A percentile compares a stretch with the other conserved stretches of the same genome.
phyloP scores from a whole-genome alignment of 2,329 filamentous ascomycete genomes.

The Fusarium protoensiforme region DNA sequence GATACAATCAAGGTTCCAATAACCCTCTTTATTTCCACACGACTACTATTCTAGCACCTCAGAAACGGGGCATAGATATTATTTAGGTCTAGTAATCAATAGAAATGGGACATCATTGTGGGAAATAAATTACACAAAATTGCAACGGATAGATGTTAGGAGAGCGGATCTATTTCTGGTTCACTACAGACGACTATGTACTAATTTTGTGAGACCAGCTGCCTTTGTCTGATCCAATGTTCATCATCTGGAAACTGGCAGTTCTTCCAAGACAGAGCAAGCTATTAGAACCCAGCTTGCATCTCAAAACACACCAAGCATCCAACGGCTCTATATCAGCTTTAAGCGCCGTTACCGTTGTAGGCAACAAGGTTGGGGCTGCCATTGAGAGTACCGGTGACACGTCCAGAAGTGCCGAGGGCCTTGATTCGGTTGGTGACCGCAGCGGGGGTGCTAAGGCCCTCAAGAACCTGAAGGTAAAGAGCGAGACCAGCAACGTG shows the following conservation, averaged over 20 bases:
- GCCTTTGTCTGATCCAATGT: neutral
- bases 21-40: neutral
- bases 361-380: slow-evolving; percentile 59
- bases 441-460: slow-evolving; percentile 52
- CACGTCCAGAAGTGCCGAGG: slow-evolving; percentile 52
- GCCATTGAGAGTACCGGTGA: slow-evolving; percentile 51
- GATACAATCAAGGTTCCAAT: no score
- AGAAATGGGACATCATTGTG: neutral
- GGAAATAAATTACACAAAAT: neutral
- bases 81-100: neutral
- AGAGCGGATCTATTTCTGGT: neutral
- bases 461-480: slow-evolving; percentile 59
- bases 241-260: neutral
- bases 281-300: neutral
- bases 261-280: neutral
- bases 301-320: neutral
- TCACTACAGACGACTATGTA: neutral
- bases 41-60: neutral
- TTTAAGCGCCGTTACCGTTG: slow-evolving; percentile 53
- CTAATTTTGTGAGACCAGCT: neutral
- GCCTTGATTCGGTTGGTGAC: slow-evolving; percentile 56
- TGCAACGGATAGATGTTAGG: neutral
- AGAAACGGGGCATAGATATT: neutral
- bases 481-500: slow-evolving; percentile 54
- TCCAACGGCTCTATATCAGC: neutral